Evolutionary conservation across 371 early-diverging fungal species (phyloP).

Genomic region (Rhizopus microsporus): DNA sequence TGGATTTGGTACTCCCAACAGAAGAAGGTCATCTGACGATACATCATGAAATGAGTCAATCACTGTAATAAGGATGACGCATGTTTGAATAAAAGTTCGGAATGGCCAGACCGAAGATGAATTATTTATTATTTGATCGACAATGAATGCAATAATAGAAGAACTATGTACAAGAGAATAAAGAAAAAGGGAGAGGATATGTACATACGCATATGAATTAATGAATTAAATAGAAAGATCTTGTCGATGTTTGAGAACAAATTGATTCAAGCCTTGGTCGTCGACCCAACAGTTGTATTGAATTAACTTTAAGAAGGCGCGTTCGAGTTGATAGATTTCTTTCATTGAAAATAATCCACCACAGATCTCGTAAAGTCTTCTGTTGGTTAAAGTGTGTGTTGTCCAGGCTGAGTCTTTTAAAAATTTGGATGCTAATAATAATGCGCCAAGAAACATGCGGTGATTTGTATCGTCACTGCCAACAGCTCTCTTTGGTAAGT

Average conservation of each 20-base stretch:
- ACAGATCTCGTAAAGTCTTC: conserved; percentile 33
- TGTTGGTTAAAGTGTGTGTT: conserved; percentile 33
- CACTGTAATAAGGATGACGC: no score
- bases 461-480: conserved; percentile 55
- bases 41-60: no score
- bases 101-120: no score
- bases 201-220: not conserved
- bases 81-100: no score
- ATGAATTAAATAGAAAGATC: conserved; percentile 30
- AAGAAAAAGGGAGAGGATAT: not conserved
- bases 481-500: conserved; percentile 39
- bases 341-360: conserved; percentile 30
- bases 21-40: no score
- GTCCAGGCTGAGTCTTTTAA: conserved; percentile 69
- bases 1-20: no score
- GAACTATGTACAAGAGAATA: not conserved
- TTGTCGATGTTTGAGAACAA: conserved; percentile 27
- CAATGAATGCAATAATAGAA: no score
- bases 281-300: conserved; percentile 41
- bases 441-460: conserved; percentile 77
- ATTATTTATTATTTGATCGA: no score
- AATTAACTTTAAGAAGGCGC: conserved; percentile 38
- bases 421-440: conserved; percentile 75
- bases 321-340: conserved; percentile 38
- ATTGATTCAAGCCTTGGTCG: conserved; percentile 29